A percentile compares a stretch with the other conserved stretches of the same genome.
These are phyloP conservation scores for Garcia nutans DNA, from an alignment of 345 rosid species.

Conservation along the genomic window DNA sequence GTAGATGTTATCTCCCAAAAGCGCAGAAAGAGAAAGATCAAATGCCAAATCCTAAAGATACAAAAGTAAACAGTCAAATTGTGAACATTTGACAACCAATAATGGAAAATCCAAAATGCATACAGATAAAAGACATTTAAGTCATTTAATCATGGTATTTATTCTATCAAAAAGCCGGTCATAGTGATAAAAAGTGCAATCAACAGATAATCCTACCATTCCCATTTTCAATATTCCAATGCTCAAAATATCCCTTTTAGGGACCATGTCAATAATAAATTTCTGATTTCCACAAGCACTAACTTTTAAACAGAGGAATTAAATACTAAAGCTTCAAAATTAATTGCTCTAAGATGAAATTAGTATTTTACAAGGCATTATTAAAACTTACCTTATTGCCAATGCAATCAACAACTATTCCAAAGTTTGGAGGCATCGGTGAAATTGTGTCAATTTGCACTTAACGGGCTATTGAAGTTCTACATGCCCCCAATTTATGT, in stretches of 20 bases:
- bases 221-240: not conserved
- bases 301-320: not conserved
- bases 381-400: not conserved
- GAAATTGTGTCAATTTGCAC: not conserved
- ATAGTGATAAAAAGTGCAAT: not conserved
- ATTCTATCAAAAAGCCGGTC: not conserved
- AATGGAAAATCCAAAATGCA: not conserved
- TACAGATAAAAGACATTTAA: not conserved
- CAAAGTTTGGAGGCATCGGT: not conserved
- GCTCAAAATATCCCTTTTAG: not conserved
- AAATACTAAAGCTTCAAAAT: not conserved
- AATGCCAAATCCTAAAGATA: conserved; percentile 87
- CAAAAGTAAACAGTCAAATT: not conserved
- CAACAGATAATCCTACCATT: not conserved
- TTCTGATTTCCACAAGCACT: not conserved
- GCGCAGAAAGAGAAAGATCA: conserved; percentile 94
- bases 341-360: not conserved
- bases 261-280: not conserved
- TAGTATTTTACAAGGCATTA: not conserved
- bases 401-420: not conserved
- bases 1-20: conserved; percentile 97
- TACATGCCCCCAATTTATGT: not conserved
- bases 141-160: not conserved
- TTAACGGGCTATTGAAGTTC: not conserved
- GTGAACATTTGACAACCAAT: not conserved